phyloP scores from a whole-genome alignment of 371 early-diverging fungal species.

The Scutellospora calospora region DNA sequence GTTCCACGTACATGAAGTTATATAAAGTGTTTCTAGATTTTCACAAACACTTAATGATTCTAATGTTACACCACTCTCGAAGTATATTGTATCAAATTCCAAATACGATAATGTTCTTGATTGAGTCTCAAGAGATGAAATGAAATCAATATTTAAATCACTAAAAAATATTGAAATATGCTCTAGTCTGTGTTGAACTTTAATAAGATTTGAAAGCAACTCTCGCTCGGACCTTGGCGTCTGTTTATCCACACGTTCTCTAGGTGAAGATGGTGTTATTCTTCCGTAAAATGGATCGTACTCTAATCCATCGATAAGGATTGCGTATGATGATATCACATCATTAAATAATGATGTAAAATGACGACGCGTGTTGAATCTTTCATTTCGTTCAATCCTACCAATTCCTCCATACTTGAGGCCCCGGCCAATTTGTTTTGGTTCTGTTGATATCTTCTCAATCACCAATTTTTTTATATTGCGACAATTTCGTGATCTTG shows the following conservation, averaged over 20 bases:
- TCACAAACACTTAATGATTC: slow-evolving; percentile 7
- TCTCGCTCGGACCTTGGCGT: not conserved
- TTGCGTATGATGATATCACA: slow-evolving; percentile 9
- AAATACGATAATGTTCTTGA: slow-evolving; percentile 16
- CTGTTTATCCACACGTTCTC: not conserved
- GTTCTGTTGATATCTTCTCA: slow-evolving; percentile 7
- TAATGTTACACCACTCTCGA: not conserved
- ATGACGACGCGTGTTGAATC: not conserved
- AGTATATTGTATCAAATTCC: slow-evolving; percentile 16
- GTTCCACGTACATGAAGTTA: not conserved
- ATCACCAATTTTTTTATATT: slow-evolving; percentile 10
- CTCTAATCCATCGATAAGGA: not conserved
- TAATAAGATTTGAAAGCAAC: not conserved
- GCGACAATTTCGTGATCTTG: slow-evolving; percentile 13
- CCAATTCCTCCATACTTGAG: slow-evolving; percentile 11
- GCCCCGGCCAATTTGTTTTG: slow-evolving; percentile 7
- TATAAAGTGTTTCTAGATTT: not conserved
- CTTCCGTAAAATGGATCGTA: not conserved
- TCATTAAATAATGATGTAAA: not conserved
- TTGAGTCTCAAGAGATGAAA: slow-evolving; percentile 7
- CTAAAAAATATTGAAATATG: slow-evolving; percentile 9
- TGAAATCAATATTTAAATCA: slow-evolving; percentile 19
- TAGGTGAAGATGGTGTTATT: not conserved
- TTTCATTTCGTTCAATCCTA: not conserved
- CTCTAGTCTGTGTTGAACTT: not conserved